Conservation (phyloP, 164 flowering plant genomes). For the Cinnamomum chago region DNA sequence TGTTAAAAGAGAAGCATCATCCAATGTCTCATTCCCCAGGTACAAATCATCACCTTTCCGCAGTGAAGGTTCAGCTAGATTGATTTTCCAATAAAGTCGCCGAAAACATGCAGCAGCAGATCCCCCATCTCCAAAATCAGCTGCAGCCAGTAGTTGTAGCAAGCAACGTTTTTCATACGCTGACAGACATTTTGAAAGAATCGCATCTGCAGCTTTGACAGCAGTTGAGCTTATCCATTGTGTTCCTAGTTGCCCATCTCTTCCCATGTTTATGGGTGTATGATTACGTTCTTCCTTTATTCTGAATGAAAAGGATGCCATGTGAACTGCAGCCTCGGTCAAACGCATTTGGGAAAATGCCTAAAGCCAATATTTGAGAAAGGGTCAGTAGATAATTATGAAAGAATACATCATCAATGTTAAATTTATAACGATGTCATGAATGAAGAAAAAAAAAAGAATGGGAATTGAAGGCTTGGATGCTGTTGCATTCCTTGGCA, state of each 20-base stretch:
- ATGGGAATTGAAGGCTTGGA: background rate
- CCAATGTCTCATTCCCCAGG: conserved; percentile 68
- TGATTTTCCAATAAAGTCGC: conserved; percentile 77
- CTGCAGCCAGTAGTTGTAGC: conserved; percentile 80
- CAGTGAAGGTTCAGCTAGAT: conserved; percentile 82
- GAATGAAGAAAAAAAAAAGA: background rate
- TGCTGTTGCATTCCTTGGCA: background rate
- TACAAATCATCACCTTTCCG: conserved; percentile 62
- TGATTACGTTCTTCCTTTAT: conserved; percentile 70
- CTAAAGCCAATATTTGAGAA: conserved; percentile 28
- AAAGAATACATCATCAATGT: background rate
- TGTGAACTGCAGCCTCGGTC: conserved; percentile 91
- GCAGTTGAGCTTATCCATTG: conserved; percentile 87
- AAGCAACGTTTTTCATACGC: conserved; percentile 93
- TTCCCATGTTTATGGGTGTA: conserved; percentile 31
- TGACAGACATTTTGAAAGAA: conserved; percentile 83
- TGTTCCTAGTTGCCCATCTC: conserved; percentile 49
- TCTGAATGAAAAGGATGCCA: conserved; percentile 78
- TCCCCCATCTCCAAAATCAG: conserved; percentile 98
- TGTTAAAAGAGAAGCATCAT: conserved; percentile 78
- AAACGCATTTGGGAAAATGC: conserved; percentile 98
- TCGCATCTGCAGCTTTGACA: conserved; percentile 82
- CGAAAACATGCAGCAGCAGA: conserved; percentile 62
- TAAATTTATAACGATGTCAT: background rate
- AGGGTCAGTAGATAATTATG: conserved; percentile 1